These are phyloP conservation scores for Umbelopsis ramanniana DNA, from an alignment of 192 early-diverging fungal species.

Conservation along the genomic window DNA sequence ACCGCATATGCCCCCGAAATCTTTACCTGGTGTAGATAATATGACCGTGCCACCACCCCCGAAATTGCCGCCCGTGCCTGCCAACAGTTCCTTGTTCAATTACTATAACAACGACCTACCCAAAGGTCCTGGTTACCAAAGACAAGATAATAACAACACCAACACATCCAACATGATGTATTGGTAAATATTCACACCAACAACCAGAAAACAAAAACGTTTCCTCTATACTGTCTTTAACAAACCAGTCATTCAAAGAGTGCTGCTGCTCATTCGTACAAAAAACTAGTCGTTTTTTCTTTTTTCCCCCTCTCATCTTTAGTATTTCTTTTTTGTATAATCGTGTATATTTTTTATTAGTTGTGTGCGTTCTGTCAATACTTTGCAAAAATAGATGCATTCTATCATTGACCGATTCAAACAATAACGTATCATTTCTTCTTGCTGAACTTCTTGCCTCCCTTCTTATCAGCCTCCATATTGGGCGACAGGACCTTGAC, in stretches of 20 bases:
- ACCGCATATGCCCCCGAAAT: not conserved
- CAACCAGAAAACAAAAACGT: no score
- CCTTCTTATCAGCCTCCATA: conserved; percentile 68
- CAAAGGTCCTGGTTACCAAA: not conserved
- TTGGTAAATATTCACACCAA: not conserved
- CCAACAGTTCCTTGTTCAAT: conserved; percentile 9
- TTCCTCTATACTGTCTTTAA: no score
- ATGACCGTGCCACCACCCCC: not conserved
- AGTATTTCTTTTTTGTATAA: conserved; percentile 7
- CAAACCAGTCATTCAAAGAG: no score
- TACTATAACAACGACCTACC: conserved; percentile 2
- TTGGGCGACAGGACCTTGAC: conserved; percentile 83
- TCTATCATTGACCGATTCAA: not conserved
- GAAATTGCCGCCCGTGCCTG: not conserved
- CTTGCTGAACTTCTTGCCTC: conserved; percentile 29
- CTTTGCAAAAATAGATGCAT: not conserved
- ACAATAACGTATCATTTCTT: conserved; percentile 2
- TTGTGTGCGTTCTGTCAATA: not conserved
- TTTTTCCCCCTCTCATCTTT: not conserved
- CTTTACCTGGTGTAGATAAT: not conserved
- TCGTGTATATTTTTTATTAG: conserved; percentile 17
- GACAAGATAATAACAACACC: conserved; percentile 9
- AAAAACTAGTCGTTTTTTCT: not conserved
- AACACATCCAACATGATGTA: conserved; percentile 13
- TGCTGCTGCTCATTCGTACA: no score